Evolutionary conservation across 2,329 filamentous ascomycete species (phyloP).

Genomic region (Botrytis medusae): DNA sequence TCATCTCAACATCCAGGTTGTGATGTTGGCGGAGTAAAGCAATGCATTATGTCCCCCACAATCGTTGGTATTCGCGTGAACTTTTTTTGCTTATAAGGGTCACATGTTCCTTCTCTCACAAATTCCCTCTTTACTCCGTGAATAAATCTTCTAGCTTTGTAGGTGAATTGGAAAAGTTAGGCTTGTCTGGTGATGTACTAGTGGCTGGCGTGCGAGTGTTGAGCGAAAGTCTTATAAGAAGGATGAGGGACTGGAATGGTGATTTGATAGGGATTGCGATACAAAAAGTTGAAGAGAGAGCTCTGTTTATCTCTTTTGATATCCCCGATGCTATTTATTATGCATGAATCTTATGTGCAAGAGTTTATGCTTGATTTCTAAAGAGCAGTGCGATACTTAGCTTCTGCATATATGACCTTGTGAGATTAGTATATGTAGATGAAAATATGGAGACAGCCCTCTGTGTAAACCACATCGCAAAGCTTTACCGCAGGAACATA

Average conservation of each 20-base stretch:
- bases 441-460: background rate
- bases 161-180: background rate
- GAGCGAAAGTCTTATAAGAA: background rate
- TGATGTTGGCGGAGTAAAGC: background rate
- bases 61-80: background rate
- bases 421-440: background rate
- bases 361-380: background rate
- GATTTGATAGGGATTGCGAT: background rate
- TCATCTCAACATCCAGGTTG: background rate
- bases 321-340: background rate
- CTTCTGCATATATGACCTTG: background rate
- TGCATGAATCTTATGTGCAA: background rate
- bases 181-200: background rate
- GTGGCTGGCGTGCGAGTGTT: background rate
- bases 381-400: background rate
- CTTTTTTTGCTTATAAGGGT: background rate
- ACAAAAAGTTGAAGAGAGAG: too few relatives aligned
- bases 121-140: background rate
- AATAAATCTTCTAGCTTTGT: background rate
- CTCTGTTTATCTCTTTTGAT: background rate
- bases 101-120: background rate
- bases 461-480: background rate
- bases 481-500: background rate
- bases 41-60: background rate
- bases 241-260: too few relatives aligned